Evolutionary conservation across 345 rosid genomes (phyloP), one percentile per base, ranked within the genome.

Genomic region (Trapa bicornis): DNA sequence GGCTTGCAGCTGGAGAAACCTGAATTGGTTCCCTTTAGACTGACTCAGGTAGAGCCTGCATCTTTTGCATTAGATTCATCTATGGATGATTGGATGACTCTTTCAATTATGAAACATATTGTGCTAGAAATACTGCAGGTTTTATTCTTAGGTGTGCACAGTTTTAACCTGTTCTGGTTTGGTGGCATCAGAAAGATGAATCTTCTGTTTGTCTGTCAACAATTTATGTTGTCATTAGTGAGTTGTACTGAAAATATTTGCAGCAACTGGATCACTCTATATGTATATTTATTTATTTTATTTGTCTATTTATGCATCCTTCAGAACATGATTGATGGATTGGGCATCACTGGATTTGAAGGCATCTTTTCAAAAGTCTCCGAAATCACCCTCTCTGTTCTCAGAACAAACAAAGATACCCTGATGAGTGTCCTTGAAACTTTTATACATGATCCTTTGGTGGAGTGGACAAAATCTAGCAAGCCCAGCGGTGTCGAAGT

Each of bases 391-490:
- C 90, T 93, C 65, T 84, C 91, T 17, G 95, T 93, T 58, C 74
- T 91, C 75, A 86, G 99, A 76, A 82, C 88, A 48, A 89, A 91
- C 78, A 83, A 96, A 79, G 96, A 91, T 79, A 93, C 97, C 50
- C 78, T 93, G 74, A 87, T 88, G 99, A 90, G 96, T 73, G 92
- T 93, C 73, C 89, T 91, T 47, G 99, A 93, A 81, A 93, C 99
- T 56, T 93, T 93, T 80, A 86, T 93, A 75, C 99, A 93, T n/a
- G 96, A 93, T 85, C 99, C 99, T 73, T 91, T 93, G 42, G 99
- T 90, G 64, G 99, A 93, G 78, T 93, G 99, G 97, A 88, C 99
- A 64, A 93, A 93, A 76, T 77, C 91, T 73, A 96, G 91, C 83
- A 93, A 93, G 72, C 91, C 96, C 76, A 91, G 97, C 68, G 97